Percentiles rank a stretch among this genome's conserved stretches.
Conservation (phyloP, 192 early-diverging fungal genomes). For the Podila horticola region DNA sequence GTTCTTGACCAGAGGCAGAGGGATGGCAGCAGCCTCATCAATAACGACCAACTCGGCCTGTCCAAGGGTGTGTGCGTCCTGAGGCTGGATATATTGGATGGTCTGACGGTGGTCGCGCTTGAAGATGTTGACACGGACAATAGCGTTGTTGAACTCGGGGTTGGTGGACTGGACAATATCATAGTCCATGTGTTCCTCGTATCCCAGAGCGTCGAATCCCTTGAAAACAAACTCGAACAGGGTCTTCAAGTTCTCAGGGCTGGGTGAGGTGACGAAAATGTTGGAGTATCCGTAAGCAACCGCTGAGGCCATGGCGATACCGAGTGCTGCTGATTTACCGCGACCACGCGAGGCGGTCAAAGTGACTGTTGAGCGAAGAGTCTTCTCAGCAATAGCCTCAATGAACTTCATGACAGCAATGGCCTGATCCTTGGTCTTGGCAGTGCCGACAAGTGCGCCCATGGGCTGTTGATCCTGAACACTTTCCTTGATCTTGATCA, state of each 20-base stretch:
- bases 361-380: conserved; percentile 88
- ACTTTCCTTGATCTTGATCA: conserved; percentile 85
- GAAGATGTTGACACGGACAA: conserved; percentile 97
- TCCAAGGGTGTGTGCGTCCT: conserved; percentile 90
- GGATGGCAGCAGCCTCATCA: conserved; percentile 99
- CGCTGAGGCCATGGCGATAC: conserved; percentile 93
- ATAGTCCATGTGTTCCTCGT: conserved; percentile 98
- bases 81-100: conserved; percentile 98
- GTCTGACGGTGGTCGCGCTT: conserved; percentile 94
- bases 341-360: conserved; percentile 96
- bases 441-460: conserved; percentile 80
- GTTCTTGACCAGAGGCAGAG: conserved; percentile 89
- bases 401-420: conserved; percentile 97
- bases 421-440: conserved; percentile 95
- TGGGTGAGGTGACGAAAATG: conserved; percentile 98
- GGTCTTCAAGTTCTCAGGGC: conserved; percentile 98
- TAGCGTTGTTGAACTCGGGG: conserved; percentile 93
- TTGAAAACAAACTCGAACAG: conserved; percentile 99
- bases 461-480: conserved; percentile 93
- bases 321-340: conserved; percentile 97
- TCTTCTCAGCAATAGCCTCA: conserved; percentile 95
- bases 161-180: conserved; percentile 99
- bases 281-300: conserved; percentile 99
- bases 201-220: conserved; percentile 97
- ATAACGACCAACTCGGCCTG: conserved; percentile 99